Base-by-base conservation (phyloP, 805 yeast genomes). In the Yarrowia yakushimensis region DNA sequence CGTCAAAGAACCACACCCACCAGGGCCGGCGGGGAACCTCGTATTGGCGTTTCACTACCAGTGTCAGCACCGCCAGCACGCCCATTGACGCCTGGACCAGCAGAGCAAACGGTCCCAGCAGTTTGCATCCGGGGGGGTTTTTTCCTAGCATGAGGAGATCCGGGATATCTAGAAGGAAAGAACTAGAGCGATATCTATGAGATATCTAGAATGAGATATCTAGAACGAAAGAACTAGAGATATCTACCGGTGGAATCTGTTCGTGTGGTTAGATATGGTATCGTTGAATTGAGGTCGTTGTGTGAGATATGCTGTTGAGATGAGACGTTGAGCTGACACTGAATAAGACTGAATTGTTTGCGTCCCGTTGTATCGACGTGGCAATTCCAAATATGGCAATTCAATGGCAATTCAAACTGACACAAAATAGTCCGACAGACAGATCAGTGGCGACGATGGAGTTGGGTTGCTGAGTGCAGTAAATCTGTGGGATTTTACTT, bases 11-110 rank as follows among this genome's bases (percentile, higher is more conserved):
- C 98, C 98, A 93, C 12, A 92, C 85, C 67, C 82, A 81, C 89
- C 96, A 84, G 3, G 96, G 92, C 66, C 99, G 78, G 67, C 91
- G 80, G 0, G 97, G 97, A 65, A 81, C 81, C 69, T 93, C 99
- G 65, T 85, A 82, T 64, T 77, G 82, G 61, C 98, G 79, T 70
- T 94, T 93, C 42, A 85, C 74, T 2, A 91, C 83, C 43, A 93
- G 76, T 2, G 93, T 84, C 28, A 86, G 79, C 4, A 94, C 73
- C 12, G 96, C 91, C 23, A 91, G 76, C 8, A 87, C 70, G 0
- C 97, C 99, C 76, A 94, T 76, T 4, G 83, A 71, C 1, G 82
- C 80, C 72, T 93, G 99, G 15, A 96, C 85, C 6, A 86, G 61
- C 31, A 93, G 77, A 0, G 97, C 90, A 64, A 91, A 88, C 3